Evolutionary conservation across 2,329 filamentous ascomycete species (phyloP).

Genomic region (Nothophoma quercina): DNA sequence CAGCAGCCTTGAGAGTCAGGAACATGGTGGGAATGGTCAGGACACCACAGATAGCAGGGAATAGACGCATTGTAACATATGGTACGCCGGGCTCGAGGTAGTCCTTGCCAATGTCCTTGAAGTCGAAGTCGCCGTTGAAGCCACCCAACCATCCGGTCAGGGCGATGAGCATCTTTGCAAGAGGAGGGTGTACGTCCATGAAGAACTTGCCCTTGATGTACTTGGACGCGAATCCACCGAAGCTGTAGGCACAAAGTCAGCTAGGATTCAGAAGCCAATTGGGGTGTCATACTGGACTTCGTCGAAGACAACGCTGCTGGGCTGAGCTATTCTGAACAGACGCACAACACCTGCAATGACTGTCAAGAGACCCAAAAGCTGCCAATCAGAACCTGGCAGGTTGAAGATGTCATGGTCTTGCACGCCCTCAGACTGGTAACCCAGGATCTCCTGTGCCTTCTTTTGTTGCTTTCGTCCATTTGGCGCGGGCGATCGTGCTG

Average conservation of each 20-base stretch:
- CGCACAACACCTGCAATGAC: constrained; percentile 80
- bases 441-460: constrained; percentile 43
- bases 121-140: constrained; percentile 95
- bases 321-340: constrained; percentile 95
- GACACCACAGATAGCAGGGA: constrained; percentile 89
- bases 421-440: constrained; percentile 81
- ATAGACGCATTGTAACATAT: constrained; percentile 96
- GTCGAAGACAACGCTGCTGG: constrained; percentile 95
- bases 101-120: constrained; percentile 99
- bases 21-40: constrained; percentile 92
- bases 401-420: constrained; percentile 91
- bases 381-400: constrained; percentile 83
- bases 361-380: constrained; percentile 75
- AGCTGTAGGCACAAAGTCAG: constrained; percentile 63
- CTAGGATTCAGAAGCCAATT: constrained; percentile 2
- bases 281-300: constrained; percentile 88
- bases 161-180: constrained; percentile 96
- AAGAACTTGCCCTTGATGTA: constrained; percentile 99
- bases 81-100: constrained; percentile 94
- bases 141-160: constrained; percentile 93
- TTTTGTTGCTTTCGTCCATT: constrained; percentile 46
- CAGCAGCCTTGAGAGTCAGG: constrained; percentile 87
- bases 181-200: constrained; percentile 99
- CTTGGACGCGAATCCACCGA: constrained; percentile 96
- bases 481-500: constrained; percentile 22